Evolutionary conservation across 2,329 filamentous ascomycete species (phyloP), one percentile per base, ranked within the genome.

Genomic region (Furcasterigmium furcatum): DNA sequence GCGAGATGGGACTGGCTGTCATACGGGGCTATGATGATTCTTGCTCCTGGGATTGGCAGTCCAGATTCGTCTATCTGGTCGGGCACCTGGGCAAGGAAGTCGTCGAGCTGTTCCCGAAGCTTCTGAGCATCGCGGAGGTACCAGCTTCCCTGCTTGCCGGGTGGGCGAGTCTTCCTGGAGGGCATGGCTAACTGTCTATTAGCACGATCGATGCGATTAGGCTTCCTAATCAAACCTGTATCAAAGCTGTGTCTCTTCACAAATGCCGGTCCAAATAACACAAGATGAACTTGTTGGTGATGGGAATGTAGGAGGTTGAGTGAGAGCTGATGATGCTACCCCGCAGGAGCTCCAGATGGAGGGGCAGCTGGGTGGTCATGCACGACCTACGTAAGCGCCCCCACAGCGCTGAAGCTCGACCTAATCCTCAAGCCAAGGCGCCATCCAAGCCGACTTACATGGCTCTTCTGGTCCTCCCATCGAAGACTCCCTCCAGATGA

Each of bases 61-160:
- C 29, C 50, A 61, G 52, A 67, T 38, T 77, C 82, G 25, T 85
- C 74, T 34, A 94, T 69, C 1, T 77, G 74, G 41, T 73, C 64
- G 3, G 88, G 86, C 8, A 96, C 91, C 30, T 78, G 70, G 30
- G 70, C 71, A n/a, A 97, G 76, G 77, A 83, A 96, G 41, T 68
- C 65, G 46, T 94, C 82, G 5, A 99, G 84, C 68, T 95, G 77
- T 7, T 61, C 57, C 4, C 78, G 78, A 42, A 97, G 79, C n/a
- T 67, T 65, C 2, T 64, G 61, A 6, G 76, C 68, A 48, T 82
- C 74, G 41, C 76, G 76, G 7, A 83, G 76, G 63, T 99, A 99
- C 94, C 94, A 99, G 16, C 83, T 86, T 32, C 88, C 88, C 19
- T 92, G 91, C 64, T 97, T 94, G 46, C 76, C 82, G 18, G 90